Evolutionary conservation across 331 rosid species (phyloP).

Genomic region (Rhamnella rubrinervis): DNA sequence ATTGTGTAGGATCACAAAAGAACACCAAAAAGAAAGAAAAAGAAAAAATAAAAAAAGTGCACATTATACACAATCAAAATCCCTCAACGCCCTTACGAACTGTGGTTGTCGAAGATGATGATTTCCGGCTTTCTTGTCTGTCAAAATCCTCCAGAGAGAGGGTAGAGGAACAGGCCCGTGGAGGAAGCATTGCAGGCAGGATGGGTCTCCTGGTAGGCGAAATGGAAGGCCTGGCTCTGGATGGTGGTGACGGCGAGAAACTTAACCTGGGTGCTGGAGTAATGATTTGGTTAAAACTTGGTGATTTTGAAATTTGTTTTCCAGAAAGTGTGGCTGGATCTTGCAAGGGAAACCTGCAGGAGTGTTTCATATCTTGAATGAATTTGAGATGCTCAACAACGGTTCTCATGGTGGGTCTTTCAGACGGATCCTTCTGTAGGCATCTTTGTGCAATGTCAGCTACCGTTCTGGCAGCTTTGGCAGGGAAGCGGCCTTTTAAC

Average conservation of each 20-base stretch:
- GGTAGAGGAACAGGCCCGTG: conserved; percentile 64
- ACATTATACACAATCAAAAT: conserved; percentile 72
- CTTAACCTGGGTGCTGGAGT: conserved; percentile 60
- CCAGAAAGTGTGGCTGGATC: conserved; percentile 66
- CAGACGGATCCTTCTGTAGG: conserved; percentile 91
- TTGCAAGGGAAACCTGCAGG: conserved; percentile 79
- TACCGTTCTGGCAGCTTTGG: conserved; percentile 81
- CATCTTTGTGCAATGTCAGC: conserved; percentile 89
- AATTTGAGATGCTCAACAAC: conserved; percentile 73
- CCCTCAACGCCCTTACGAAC: conserved; percentile 82
- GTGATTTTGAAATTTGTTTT: conserved; percentile 78
- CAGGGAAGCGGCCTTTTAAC: conserved; percentile 82
- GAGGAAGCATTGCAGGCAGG: conserved; percentile 44
- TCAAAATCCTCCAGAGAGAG: conserved; percentile 71
- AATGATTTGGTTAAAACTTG: conserved; percentile 78
- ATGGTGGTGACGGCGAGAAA: conserved; percentile 82
- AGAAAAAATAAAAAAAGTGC: conserved; percentile 27
- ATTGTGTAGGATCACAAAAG: conserved; percentile 59
- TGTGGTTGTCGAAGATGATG: conserved; percentile 74
- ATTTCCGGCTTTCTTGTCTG: conserved; percentile 70
- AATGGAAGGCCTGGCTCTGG: conserved; percentile 40
- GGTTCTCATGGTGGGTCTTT: conserved; percentile 92
- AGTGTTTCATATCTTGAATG: conserved; percentile 78
- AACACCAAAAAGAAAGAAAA: conserved; percentile 38
- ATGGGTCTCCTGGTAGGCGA: conserved; percentile 68